Conservation (phyloP, 2,329 filamentous ascomycete genomes). For the Scedosporium minutisporum region DNA sequence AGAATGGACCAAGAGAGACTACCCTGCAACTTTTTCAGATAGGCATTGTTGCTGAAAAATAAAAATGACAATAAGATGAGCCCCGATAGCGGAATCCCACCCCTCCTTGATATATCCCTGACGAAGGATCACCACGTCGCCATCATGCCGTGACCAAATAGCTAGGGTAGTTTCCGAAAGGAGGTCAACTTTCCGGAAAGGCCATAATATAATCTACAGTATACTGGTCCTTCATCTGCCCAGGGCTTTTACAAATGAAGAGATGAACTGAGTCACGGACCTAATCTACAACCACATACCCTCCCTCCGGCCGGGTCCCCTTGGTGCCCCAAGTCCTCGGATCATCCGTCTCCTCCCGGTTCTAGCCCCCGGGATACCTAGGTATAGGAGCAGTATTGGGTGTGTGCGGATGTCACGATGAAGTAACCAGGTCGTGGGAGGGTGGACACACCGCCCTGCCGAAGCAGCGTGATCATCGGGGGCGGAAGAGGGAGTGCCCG, state of each 20-base stretch:
- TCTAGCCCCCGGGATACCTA: not conserved
- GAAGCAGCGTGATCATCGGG: not conserved
- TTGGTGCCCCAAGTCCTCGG: not conserved
- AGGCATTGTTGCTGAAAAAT: no score
- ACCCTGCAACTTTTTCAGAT: no score
- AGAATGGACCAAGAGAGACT: not conserved
- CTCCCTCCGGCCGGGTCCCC: not conserved
- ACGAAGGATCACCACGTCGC: not conserved
- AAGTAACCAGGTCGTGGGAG: not conserved
- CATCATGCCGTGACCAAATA: not conserved
- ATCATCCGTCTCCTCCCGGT: not conserved
- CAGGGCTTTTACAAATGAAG: not conserved
- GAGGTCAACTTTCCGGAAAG: no score
- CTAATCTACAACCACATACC: not conserved
- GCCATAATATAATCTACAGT: not conserved
- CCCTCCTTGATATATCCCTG: not conserved
- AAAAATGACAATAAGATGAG: no score
- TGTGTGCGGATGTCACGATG: not conserved
- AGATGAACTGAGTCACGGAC: not conserved
- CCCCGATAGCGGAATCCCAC: no score
- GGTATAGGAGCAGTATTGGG: not conserved
- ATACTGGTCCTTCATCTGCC: not conserved
- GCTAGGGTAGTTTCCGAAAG: not conserved
- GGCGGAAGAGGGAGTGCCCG: not conserved
- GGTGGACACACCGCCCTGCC: not conserved